Evolutionary conservation across 2,329 filamentous ascomycete species (phyloP).

Genomic region (Albophoma yamanashiensis): DNA sequence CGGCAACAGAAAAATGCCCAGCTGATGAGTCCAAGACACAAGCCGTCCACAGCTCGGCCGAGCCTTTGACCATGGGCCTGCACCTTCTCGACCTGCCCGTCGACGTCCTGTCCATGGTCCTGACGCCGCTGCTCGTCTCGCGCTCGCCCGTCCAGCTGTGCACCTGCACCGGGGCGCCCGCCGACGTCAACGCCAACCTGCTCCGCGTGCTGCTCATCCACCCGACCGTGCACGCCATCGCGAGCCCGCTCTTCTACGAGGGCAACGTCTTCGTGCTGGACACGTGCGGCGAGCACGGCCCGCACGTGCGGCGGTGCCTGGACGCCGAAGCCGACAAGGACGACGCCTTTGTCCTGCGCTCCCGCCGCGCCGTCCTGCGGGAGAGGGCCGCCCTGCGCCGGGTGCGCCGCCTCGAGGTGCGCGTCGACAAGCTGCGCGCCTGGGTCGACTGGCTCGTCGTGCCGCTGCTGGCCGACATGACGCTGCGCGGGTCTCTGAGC

Average conservation of each 20-base stretch:
- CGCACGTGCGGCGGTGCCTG: constrained; percentile 15
- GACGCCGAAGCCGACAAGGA: constrained; percentile 8
- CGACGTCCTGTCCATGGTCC: constrained; percentile 20
- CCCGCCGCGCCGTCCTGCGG: constrained; percentile 8
- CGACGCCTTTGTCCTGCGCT: constrained; percentile 4
- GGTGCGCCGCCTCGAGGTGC: constrained; percentile 15
- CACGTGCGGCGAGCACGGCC: constrained; percentile 14
- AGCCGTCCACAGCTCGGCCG: background rate
- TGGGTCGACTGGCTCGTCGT: constrained; percentile 19
- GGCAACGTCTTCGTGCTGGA: constrained; percentile 20
- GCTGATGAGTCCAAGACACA: background rate
- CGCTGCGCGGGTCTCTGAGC: constrained; percentile 17
- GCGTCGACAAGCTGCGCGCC: constrained; percentile 18
- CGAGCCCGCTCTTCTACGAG: constrained; percentile 20
- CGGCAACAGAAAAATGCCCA: too few relatives aligned
- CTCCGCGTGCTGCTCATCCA: constrained; percentile 20
- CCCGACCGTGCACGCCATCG: constrained; percentile 19
- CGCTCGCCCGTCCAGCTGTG: constrained; percentile 14
- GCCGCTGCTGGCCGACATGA: constrained; percentile 19
- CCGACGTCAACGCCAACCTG: constrained; percentile 6
- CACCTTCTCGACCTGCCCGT: constrained; percentile 22
- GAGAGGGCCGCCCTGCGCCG: constrained; percentile 13
- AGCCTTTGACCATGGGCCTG: constrained; percentile 3
- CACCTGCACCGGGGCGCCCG: constrained; percentile 12
- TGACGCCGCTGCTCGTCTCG: constrained; percentile 16